Conservation (phyloP, 2,329 filamentous ascomycete genomes). For the Stemphylium lycopersici region DNA sequence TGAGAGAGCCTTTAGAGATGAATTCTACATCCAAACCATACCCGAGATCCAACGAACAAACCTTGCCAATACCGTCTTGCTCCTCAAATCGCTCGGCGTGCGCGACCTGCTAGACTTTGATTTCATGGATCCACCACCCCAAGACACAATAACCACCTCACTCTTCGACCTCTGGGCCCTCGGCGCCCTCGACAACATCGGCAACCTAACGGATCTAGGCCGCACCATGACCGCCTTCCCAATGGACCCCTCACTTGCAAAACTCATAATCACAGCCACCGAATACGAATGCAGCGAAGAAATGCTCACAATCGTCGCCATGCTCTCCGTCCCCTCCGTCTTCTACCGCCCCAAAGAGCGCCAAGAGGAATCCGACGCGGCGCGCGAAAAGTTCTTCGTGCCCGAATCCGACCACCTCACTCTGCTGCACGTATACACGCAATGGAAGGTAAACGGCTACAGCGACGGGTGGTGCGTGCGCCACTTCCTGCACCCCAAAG, state of each 20-base stretch:
- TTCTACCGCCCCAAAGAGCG: slow-evolving; percentile 98
- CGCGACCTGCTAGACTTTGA: slow-evolving; percentile 95
- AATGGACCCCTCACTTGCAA: slow-evolving; percentile 95
- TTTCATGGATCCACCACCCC: slow-evolving; percentile 98
- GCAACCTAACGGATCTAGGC: slow-evolving; percentile 85
- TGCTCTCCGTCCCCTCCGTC: slow-evolving; percentile 95
- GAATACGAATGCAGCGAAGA: slow-evolving; percentile 95
- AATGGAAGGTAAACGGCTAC: slow-evolving; percentile 90
- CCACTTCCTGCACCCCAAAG: slow-evolving; percentile 96
- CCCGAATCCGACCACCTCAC: slow-evolving; percentile 97
- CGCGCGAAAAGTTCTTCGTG: slow-evolving; percentile 97
- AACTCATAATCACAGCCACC: slow-evolving; percentile 88
- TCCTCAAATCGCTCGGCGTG: slow-evolving; percentile 93
- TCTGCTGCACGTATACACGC: slow-evolving; percentile 91
- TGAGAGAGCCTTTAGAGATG: slow-evolving; percentile 92
- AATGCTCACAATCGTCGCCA: slow-evolving; percentile 97
- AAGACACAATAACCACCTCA: slow-evolving; percentile 96
- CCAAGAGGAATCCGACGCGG: slow-evolving; percentile 93
- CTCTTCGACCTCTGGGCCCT: slow-evolving; percentile 98
- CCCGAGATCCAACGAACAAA: slow-evolving; percentile 98
- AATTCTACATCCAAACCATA: slow-evolving; percentile 95
- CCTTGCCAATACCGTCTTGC: slow-evolving; percentile 88
- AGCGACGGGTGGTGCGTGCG: slow-evolving; percentile 91
- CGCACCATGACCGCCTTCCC: slow-evolving; percentile 96
- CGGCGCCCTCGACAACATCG: slow-evolving; percentile 90